Evolutionary conservation across 169 alveolate genomes (phyloP).

Genomic region (Cryptosporidium meleagridis): DNA sequence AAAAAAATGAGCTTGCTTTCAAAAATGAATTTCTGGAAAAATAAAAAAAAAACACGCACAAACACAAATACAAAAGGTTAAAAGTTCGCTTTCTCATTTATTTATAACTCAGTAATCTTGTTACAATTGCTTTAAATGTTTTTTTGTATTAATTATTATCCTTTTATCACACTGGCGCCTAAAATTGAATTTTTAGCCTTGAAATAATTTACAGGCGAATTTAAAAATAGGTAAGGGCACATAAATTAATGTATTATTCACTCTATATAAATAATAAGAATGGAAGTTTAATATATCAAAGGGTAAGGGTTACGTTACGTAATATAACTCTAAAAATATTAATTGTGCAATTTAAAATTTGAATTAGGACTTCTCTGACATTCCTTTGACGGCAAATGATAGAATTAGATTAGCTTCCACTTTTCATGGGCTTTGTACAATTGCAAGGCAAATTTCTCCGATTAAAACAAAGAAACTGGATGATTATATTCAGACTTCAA

Average conservation of each 20-base stretch:
- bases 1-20: background rate
- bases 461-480: constrained; percentile 71
- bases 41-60: no score
- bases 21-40: background rate
- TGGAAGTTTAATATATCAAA: constrained; percentile 92
- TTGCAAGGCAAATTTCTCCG: constrained; percentile 90
- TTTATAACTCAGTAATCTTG: background rate
- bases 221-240: background rate
- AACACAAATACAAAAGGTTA: no score
- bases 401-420: constrained; percentile 93
- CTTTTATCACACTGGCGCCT: background rate
- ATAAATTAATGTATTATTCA: constrained; percentile 76
- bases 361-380: constrained; percentile 86
- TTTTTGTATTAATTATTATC: background rate
- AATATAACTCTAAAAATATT: background rate
- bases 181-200: background rate
- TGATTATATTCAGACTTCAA: constrained; percentile 74
- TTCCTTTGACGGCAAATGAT: constrained; percentile 90
- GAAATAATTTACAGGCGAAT: background rate
- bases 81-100: background rate
- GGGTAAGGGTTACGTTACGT: constrained; percentile 79
- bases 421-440: constrained; percentile 93
- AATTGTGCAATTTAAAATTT: background rate
- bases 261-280: constrained; percentile 91
- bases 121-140: background rate